Conservation (phyloP, 257 asterid species). For the Knoxia roxburghii region DNA sequence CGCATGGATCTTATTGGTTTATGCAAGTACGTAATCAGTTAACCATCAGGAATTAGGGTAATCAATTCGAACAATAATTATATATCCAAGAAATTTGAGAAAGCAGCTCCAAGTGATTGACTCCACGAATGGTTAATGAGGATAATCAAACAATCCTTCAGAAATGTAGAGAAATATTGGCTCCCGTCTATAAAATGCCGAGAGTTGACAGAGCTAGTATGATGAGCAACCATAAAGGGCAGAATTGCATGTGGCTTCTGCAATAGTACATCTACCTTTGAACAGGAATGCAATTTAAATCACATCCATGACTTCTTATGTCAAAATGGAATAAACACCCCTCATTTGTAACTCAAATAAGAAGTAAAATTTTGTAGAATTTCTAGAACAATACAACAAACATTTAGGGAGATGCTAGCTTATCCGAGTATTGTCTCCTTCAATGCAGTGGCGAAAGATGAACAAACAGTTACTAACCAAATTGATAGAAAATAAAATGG, state of each 20-base stretch:
- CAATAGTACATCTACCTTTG: background rate
- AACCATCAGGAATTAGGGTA: background rate
- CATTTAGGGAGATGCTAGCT: background rate
- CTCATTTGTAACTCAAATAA: background rate
- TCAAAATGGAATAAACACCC: conserved; percentile 1
- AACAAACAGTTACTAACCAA: background rate
- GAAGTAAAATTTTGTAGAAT: background rate
- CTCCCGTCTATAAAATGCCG: background rate
- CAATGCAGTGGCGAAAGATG: background rate
- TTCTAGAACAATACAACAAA: background rate
- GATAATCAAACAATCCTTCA: conserved; percentile 1
- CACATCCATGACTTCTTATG: background rate
- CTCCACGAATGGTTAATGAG: background rate
- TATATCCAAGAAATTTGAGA: background rate
- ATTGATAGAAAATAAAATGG: background rate
- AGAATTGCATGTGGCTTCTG: background rate
- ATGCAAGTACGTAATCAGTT: no score
- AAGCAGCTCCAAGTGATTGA: background rate
- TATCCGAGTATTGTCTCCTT: background rate
- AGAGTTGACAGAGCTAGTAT: background rate
- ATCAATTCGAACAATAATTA: background rate
- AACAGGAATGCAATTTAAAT: background rate
- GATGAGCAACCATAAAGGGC: background rate
- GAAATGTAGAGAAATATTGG: background rate
- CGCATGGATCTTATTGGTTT: background rate